Evolutionary conservation across 106 monocot genomes (phyloP).

Genomic region (Dactylorhiza incarnata): DNA sequence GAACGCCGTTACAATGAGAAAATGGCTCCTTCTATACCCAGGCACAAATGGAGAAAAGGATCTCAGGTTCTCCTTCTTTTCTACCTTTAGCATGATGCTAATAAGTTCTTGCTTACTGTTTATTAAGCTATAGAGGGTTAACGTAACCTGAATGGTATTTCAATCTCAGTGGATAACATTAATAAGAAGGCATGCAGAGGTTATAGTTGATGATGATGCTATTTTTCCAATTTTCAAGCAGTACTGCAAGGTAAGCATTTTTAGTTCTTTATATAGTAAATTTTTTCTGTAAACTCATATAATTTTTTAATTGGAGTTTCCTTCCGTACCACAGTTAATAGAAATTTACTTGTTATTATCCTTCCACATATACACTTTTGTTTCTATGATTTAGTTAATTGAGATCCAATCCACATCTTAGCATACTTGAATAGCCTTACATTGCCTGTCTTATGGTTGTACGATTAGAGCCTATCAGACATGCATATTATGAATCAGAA

Average conservation of each 20-base stretch:
- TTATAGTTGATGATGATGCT: conserved; percentile 44
- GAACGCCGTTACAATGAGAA: conserved; percentile 74
- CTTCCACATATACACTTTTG: not conserved
- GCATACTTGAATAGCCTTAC: not conserved
- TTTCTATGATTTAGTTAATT: not conserved
- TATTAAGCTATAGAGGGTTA: not conserved
- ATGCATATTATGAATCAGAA: no score
- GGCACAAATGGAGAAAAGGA: conserved; percentile 95
- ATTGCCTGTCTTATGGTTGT: not conserved
- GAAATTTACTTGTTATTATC: not conserved
- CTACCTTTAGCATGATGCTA: not conserved
- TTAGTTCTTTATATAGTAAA: not conserved
- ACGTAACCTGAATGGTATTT: conserved; percentile 6
- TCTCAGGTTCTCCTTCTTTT: conserved; percentile 57
- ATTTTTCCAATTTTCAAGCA: conserved; percentile 72
- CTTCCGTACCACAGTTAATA: not conserved
- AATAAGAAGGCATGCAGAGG: conserved; percentile 67
- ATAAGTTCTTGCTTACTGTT: not conserved
- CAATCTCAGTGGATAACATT: conserved; percentile 80
- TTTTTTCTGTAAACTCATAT: not conserved
- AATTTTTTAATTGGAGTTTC: not conserved
- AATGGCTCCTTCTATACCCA: conserved; percentile 72
- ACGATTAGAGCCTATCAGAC: no score
- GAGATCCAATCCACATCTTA: not conserved
- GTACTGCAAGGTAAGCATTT: conserved; percentile 69